Percentiles rank a stretch among this genome's conserved stretches.
Evolutionary conservation across 768 basidiomycete species (phyloP).

Genomic region (Hortiboletus campestris): DNA sequence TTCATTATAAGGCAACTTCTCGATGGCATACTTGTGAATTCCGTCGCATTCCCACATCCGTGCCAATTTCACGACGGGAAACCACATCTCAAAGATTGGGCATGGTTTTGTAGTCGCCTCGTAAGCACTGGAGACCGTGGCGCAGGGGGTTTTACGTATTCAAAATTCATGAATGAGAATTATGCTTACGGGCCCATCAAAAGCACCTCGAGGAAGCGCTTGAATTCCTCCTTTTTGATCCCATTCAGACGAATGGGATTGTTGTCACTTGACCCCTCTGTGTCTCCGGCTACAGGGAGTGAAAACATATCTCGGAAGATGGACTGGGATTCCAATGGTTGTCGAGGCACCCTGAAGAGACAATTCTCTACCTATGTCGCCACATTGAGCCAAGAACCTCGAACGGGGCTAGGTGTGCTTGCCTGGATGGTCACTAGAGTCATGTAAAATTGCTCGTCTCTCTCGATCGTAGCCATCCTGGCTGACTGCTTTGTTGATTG

Average conservation of each 20-base stretch:
- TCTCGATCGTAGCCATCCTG: not conserved
- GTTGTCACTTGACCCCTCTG: conserved; percentile 20
- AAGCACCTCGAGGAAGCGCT: conserved; percentile 23
- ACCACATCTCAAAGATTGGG: conserved; percentile 32
- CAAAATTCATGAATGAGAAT: not conserved
- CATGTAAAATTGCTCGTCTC: conserved; percentile 18
- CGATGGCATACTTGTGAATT: conserved; percentile 31
- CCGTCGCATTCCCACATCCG: conserved; percentile 37
- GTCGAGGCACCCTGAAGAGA: conserved; percentile 29
- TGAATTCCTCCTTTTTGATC: conserved; percentile 26
- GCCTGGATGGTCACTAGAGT: conserved; percentile 16
- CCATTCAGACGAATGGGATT: conserved; percentile 25
- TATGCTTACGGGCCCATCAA: conserved; percentile 12
- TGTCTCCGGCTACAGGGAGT: conserved; percentile 11
- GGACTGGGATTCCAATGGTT: conserved; percentile 23
- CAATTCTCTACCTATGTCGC: conserved; percentile 24
- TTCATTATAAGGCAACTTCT: conserved; percentile 22
- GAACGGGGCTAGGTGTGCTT: not conserved
- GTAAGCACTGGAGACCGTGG: not conserved
- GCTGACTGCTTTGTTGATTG: not conserved
- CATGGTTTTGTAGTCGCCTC: not conserved
- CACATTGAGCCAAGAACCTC: not conserved
- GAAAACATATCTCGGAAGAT: conserved; percentile 28
- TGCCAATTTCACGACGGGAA: conserved; percentile 38
- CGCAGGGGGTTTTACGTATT: not conserved